Conservation (phyloP, 2,329 filamentous ascomycete species). For the Metarhizium brunneum region DNA sequence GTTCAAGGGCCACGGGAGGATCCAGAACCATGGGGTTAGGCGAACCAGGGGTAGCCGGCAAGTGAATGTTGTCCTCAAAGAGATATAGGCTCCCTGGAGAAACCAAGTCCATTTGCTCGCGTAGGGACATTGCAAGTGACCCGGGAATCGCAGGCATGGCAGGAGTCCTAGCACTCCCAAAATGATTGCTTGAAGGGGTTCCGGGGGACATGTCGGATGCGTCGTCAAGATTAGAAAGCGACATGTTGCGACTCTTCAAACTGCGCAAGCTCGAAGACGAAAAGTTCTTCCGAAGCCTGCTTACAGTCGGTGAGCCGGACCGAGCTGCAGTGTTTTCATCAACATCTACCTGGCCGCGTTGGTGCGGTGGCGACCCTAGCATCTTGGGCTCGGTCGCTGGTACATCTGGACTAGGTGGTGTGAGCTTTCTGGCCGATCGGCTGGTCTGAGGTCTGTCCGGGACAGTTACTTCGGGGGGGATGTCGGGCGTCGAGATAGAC, state of each 20-base stretch:
- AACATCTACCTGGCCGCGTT: constrained; percentile 22
- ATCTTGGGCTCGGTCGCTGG: constrained; percentile 8
- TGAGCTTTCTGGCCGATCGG: background rate
- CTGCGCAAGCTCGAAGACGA: constrained; percentile 63
- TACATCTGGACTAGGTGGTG: constrained; percentile 3
- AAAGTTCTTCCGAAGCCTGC: constrained; percentile 53
- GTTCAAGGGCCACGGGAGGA: constrained; percentile 71
- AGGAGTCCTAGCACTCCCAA: constrained; percentile 42
- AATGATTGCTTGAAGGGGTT: constrained; percentile 64
- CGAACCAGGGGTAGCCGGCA: constrained; percentile 53
- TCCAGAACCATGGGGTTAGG: constrained; percentile 53
- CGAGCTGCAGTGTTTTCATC: constrained; percentile 30
- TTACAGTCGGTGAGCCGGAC: constrained; percentile 44
- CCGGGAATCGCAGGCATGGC: constrained; percentile 56
- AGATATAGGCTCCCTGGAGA: constrained; percentile 64
- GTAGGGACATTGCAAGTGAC: constrained; percentile 54
- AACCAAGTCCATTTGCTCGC: constrained; percentile 45
- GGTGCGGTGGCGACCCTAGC: constrained; percentile 22
- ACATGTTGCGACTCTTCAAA: constrained; percentile 66
- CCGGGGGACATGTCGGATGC: constrained; percentile 59
- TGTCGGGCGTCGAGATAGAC: constrained; percentile 6
- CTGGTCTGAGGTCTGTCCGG: constrained; percentile 5
- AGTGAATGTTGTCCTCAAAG: constrained; percentile 77
- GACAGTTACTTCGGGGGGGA: constrained; percentile 6
- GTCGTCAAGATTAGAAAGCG: constrained; percentile 51